Percentiles rank a stretch among this genome's conserved stretches.
Evolutionary conservation across 257 asterid species (phyloP).

Genomic region (Thymus mandschuricus): DNA sequence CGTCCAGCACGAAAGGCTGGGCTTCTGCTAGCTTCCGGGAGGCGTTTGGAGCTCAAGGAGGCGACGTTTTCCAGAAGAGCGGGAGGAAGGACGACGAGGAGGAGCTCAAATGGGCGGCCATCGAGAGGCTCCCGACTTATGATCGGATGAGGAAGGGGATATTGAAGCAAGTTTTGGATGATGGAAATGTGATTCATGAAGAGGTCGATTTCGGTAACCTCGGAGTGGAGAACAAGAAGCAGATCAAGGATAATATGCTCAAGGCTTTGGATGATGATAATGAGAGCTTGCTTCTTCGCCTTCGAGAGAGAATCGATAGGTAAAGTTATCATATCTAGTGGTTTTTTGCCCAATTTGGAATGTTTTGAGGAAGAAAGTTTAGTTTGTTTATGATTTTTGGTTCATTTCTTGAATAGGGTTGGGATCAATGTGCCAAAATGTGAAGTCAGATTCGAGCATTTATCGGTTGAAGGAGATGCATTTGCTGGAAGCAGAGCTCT

Average conservation of each 20-base stretch:
- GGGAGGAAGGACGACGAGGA: conserved; percentile 71
- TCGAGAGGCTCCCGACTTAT: conserved; percentile 81
- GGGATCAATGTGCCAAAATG: conserved; percentile 65
- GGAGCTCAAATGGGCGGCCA: conserved; percentile 85
- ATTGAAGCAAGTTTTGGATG: conserved; percentile 60
- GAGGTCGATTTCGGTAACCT: conserved; percentile 67
- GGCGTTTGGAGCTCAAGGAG: conserved; percentile 62
- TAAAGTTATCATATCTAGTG: background rate
- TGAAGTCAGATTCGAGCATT: conserved; percentile 65
- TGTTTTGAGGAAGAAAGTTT: background rate
- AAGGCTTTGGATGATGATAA: conserved; percentile 75
- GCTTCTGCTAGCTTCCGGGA: conserved; percentile 71
- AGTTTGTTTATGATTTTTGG: background rate
- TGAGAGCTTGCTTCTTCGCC: conserved; percentile 61
- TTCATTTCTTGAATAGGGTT: conserved; percentile 47
- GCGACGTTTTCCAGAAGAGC: conserved; percentile 62
- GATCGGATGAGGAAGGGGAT: conserved; percentile 75
- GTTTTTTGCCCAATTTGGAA: background rate
- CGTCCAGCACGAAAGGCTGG: conserved; percentile 66
- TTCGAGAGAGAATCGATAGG: conserved; percentile 72
- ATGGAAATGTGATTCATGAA: conserved; percentile 64
- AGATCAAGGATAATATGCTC: conserved; percentile 61
- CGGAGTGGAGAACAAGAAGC: conserved; percentile 62
- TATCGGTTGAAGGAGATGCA: conserved; percentile 76
- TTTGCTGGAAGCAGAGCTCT: conserved; percentile 77